Percentiles rank a stretch among this genome's conserved stretches.
These are phyloP conservation scores for Crithidia sp. DNA, from an alignment of 208 protist genomes.

Conservation along the genomic window DNA sequence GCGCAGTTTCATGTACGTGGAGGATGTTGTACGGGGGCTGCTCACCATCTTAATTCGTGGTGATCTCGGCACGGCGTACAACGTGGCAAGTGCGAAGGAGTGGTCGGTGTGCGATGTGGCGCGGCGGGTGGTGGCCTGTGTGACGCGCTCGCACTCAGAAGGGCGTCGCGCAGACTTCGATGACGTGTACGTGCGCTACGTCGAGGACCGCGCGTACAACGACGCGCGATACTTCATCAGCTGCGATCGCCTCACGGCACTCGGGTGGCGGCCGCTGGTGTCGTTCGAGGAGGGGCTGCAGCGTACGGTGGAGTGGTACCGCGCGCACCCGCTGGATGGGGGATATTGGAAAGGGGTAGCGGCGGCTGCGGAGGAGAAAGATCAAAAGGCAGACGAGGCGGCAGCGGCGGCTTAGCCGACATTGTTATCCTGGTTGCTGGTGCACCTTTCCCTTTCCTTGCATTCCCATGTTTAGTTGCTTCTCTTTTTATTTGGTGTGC, in stretches of 20 bases:
- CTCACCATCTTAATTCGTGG: slow-evolving; percentile 72
- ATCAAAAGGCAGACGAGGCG: background rate
- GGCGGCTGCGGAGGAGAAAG: background rate
- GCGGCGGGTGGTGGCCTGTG: slow-evolving; percentile 30
- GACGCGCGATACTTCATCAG: slow-evolving; percentile 87
- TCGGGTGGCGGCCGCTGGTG: slow-evolving; percentile 77
- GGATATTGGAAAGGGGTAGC: slow-evolving; percentile 26
- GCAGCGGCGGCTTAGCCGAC: background rate
- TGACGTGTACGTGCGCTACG: slow-evolving; percentile 38
- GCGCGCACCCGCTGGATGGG: slow-evolving; percentile 11
- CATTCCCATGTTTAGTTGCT: background rate
- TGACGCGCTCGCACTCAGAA: slow-evolving; percentile 20
- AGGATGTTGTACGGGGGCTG: slow-evolving; percentile 78
- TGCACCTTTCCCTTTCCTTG: slow-evolving; percentile 17
- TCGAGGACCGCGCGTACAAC: slow-evolving; percentile 85
- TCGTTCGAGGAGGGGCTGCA: slow-evolving; percentile 61
- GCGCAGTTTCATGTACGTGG: slow-evolving; percentile 72
- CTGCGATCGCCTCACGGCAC: slow-evolving; percentile 51
- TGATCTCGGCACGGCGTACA: slow-evolving; percentile 80
- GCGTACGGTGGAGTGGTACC: slow-evolving; percentile 68
- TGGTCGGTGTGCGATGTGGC: slow-evolving; percentile 65
- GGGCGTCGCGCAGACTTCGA: slow-evolving; percentile 22
- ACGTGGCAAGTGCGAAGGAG: slow-evolving; percentile 75
- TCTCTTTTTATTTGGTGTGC: background rate
- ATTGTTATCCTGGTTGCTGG: too few relatives aligned